phyloP scores from a whole-genome alignment of 768 basidiomycete species.

The Mycena metata region DNA sequence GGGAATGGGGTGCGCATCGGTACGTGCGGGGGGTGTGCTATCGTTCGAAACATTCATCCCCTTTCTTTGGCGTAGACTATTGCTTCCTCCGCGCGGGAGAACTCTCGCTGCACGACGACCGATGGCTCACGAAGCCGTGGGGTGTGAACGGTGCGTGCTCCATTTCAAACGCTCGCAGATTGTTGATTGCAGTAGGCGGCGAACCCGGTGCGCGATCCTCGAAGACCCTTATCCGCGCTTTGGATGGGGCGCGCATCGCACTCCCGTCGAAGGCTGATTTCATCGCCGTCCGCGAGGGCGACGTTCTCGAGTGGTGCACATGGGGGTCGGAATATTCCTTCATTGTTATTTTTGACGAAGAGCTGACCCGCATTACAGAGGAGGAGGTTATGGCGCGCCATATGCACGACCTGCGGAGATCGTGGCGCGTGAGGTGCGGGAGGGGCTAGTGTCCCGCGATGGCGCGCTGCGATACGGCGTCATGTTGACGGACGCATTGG shows the following conservation, averaged over 20 bases:
- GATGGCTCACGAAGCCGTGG: conserved; percentile 52
- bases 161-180: background rate
- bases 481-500: conserved; percentile 35
- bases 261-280: conserved; percentile 46
- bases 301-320: conserved; percentile 47
- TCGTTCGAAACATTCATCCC: background rate
- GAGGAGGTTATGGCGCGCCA: conserved; percentile 41
- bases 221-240: conserved; percentile 42
- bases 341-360: background rate
- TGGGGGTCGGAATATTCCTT: conserved; percentile 42
- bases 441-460: conserved; percentile 40
- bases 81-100: conserved; percentile 46
- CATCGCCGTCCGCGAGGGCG: conserved; percentile 42
- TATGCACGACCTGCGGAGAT: conserved; percentile 44
- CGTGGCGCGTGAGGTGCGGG: conserved; percentile 45
- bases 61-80: conserved; percentile 39
- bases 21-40: conserved; percentile 14
- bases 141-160: conserved; percentile 45
- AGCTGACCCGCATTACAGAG: conserved; percentile 23
- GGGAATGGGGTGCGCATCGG: conserved; percentile 50
- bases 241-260: conserved; percentile 40
- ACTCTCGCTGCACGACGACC: conserved; percentile 49
- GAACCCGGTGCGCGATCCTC: conserved; percentile 44
- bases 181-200: conserved; percentile 32
- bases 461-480: conserved; percentile 46